These are phyloP conservation scores for Styphnolobium japonicum DNA, from an alignment of 306 rosid genomes.

Conservation along the genomic window DNA sequence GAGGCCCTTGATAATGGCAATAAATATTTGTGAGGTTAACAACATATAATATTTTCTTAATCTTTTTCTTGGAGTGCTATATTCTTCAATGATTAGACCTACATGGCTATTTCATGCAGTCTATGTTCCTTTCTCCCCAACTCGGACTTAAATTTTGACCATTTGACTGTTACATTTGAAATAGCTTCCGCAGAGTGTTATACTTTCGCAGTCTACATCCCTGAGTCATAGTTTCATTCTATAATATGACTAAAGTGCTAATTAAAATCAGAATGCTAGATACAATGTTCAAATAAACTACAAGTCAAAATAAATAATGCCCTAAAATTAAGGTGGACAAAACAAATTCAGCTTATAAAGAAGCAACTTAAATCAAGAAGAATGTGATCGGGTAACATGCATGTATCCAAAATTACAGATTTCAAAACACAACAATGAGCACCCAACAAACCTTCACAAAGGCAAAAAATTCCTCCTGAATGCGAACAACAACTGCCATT, in stretches of 20 bases:
- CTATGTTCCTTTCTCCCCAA: not conserved
- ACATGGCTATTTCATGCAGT: not conserved
- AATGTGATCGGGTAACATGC: constrained; percentile 3
- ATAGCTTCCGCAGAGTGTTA: not conserved
- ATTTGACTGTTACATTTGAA: not conserved
- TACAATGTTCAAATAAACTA: not conserved
- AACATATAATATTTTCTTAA: not conserved
- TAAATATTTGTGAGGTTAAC: not conserved
- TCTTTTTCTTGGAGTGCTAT: no score
- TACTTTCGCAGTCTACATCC: not conserved
- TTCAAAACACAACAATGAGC: not conserved
- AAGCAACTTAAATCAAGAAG: constrained; percentile 4
- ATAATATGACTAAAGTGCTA: no score
- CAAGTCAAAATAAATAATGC: not conserved
- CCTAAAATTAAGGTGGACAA: not conserved
- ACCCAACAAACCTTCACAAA: constrained; percentile 86
- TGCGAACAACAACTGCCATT: constrained; percentile 95
- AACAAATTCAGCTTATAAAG: not conserved
- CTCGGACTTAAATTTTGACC: not conserved
- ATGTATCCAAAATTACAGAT: constrained; percentile 3
- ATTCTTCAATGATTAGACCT: not conserved
- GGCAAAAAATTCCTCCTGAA: constrained; percentile 83
- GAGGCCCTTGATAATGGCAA: not conserved
- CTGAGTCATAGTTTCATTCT: not conserved
- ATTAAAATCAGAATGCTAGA: not conserved